Percentiles rank a stretch among this genome's conserved stretches.
Evolutionary conservation across 352 stramenopile genomes (phyloP).

Genomic region (Pythium scleroteichum): DNA sequence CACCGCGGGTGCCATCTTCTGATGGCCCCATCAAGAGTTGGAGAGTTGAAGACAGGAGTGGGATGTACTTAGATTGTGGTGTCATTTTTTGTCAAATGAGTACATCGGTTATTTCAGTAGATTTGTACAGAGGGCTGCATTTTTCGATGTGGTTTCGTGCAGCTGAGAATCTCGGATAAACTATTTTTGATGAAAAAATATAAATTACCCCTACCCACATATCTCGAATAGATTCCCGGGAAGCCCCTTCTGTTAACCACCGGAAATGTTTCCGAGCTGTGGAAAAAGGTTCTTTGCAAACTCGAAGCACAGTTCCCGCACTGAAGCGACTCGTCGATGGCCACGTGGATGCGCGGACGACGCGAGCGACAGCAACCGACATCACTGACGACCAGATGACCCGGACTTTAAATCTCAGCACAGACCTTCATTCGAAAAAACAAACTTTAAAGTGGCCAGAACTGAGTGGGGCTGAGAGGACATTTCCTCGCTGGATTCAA

Average conservation of each 20-base stretch:
- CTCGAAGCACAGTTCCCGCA: neutral
- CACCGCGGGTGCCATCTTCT: conserved; percentile 5
- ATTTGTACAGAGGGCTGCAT: no score
- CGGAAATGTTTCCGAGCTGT: neutral
- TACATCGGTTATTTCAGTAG: neutral
- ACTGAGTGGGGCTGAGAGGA: neutral
- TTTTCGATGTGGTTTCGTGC: no score
- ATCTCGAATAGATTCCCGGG: neutral
- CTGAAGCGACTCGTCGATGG: no score
- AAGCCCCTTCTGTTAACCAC: conserved; percentile 4
- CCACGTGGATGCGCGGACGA: neutral
- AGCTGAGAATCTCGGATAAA: neutral
- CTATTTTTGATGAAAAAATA: conserved; percentile 1
- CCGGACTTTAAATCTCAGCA: no score
- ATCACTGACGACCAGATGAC: neutral
- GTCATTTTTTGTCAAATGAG: neutral
- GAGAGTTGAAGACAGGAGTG: conserved; percentile 27
- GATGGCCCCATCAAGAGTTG: conserved; percentile 10
- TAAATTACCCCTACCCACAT: conserved; percentile 13
- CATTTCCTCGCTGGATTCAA: neutral
- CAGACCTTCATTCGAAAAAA: neutral
- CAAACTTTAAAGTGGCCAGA: neutral
- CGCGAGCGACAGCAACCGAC: neutral
- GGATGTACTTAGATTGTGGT: neutral
- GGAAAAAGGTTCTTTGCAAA: neutral